Evolutionary conservation across 495 filamentous ascomycete genomes (phyloP).

Genomic region (Penicillium taxi): DNA sequence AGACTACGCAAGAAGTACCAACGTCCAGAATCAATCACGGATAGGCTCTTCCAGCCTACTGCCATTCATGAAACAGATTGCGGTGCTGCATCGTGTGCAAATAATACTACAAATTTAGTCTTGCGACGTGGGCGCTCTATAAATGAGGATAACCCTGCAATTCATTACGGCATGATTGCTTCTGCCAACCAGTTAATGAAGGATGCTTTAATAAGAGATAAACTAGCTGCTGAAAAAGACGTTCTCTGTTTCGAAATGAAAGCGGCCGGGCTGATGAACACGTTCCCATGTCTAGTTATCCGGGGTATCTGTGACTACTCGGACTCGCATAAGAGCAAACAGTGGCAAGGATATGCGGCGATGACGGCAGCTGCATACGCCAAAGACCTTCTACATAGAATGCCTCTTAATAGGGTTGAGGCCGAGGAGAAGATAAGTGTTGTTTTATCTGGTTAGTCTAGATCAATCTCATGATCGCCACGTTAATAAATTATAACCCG

Average conservation of each 20-base stretch:
- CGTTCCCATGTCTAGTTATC: slow-evolving; percentile 29
- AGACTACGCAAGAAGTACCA: slow-evolving; percentile 17
- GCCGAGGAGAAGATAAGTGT: slow-evolving; percentile 5
- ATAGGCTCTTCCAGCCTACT: slow-evolving; percentile 26
- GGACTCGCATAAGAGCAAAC: slow-evolving; percentile 1
- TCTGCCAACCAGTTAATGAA: slow-evolving; percentile 23
- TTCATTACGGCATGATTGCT: slow-evolving; percentile 25
- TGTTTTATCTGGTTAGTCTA: slow-evolving; percentile 2
- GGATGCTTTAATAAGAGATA: slow-evolving; percentile 18
- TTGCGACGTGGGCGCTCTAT: slow-evolving; percentile 16
- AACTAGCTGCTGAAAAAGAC: slow-evolving; percentile 21
- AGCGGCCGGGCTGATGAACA: slow-evolving; percentile 16
- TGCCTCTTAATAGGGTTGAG: slow-evolving; percentile 3
- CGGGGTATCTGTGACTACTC: slow-evolving; percentile 14
- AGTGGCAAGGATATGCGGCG: neutral
- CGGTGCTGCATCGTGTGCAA: slow-evolving; percentile 18
- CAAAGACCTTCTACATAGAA: slow-evolving; percentile 6
- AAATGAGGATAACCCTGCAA: slow-evolving; percentile 16
- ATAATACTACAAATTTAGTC: slow-evolving; percentile 17
- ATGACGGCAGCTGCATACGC: slow-evolving; percentile 2
- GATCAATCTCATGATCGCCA: neutral
- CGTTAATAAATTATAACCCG: neutral
- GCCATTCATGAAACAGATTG: slow-evolving; percentile 18
- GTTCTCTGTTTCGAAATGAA: slow-evolving; percentile 37
- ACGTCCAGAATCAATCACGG: slow-evolving; percentile 21